These are phyloP conservation scores for Tubosaeta sp. DNA, from an alignment of 768 basidiomycete genomes.

Conservation along the genomic window DNA sequence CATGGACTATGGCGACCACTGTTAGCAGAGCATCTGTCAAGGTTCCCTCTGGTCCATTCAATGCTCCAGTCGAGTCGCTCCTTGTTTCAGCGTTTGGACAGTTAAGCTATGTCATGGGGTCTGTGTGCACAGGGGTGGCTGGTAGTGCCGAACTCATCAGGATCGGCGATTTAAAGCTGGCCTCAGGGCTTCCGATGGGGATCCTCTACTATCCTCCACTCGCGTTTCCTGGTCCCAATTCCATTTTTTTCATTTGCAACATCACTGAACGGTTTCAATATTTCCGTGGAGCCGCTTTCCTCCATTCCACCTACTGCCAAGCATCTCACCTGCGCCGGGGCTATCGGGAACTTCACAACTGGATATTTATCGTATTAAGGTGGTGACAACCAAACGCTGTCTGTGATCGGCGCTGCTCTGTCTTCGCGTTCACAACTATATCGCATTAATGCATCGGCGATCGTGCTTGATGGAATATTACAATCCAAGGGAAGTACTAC, in stretches of 20 bases:
- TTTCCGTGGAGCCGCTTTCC: slow-evolving; percentile 11
- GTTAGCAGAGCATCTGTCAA: not conserved
- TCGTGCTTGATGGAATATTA: slow-evolving; percentile 8
- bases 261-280: slow-evolving; percentile 12
- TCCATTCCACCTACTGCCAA: slow-evolving; percentile 12
- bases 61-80: not conserved
- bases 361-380: slow-evolving; percentile 2
- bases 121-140: not conserved
- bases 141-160: not conserved
- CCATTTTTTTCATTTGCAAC: not conserved
- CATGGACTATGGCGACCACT: slow-evolving; percentile 9
- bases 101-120: slow-evolving; percentile 1
- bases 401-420: not conserved
- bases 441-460: slow-evolving; percentile 11
- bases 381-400: slow-evolving; percentile 7
- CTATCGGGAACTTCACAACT: rapidly evolving
- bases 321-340: slow-evolving; percentile 3
- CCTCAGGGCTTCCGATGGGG: not conserved
- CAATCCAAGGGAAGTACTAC: slow-evolving; percentile 5
- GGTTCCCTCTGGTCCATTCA: slow-evolving; percentile 4
- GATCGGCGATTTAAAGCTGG: not conserved
- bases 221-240: not conserved
- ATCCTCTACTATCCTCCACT: slow-evolving; percentile 14
- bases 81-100: not conserved
- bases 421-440: not conserved